Conservation (phyloP, 768 basidiomycete species). For the Favolaschia claudopus region DNA sequence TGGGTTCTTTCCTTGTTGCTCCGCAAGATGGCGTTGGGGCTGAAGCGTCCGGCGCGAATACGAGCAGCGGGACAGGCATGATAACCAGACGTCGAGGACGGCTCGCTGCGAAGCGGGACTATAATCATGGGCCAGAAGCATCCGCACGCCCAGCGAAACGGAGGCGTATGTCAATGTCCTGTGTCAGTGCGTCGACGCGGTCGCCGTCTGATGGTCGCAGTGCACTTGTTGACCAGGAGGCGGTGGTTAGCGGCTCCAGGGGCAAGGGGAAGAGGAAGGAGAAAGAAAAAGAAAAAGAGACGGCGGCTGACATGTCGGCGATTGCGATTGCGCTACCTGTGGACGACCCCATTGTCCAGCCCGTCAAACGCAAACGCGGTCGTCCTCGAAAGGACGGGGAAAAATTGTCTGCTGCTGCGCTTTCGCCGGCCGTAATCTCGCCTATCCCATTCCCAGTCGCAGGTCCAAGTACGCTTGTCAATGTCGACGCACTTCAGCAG, state of each 20-base stretch:
- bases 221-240: conserved; percentile 19
- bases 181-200: not conserved
- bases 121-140: not conserved
- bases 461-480: not conserved
- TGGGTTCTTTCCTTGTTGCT: conserved; percentile 68
- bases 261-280: not conserved
- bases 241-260: conserved; percentile 3
- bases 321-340: too few species aligned
- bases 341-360: too few species aligned
- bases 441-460: not conserved
- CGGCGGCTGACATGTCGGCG: not conserved
- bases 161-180: conserved; percentile 11
- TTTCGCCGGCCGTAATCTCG: not conserved
- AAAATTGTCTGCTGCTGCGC: not conserved
- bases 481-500: not conserved
- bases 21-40: conserved; percentile 43
- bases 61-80: conserved; percentile 16
- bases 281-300: not conserved
- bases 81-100: conserved; percentile 9
- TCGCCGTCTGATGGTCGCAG: conserved; percentile 5
- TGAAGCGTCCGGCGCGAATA: conserved; percentile 4
- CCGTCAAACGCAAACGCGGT: conserved; percentile 12
- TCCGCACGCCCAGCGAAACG: conserved; percentile 16
- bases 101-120: conserved; percentile 7
- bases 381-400: conserved; percentile 12